Base-by-base conservation (phyloP, 495 filamentous ascomycete genomes). In the Eremomyces bilateralis region DNA sequence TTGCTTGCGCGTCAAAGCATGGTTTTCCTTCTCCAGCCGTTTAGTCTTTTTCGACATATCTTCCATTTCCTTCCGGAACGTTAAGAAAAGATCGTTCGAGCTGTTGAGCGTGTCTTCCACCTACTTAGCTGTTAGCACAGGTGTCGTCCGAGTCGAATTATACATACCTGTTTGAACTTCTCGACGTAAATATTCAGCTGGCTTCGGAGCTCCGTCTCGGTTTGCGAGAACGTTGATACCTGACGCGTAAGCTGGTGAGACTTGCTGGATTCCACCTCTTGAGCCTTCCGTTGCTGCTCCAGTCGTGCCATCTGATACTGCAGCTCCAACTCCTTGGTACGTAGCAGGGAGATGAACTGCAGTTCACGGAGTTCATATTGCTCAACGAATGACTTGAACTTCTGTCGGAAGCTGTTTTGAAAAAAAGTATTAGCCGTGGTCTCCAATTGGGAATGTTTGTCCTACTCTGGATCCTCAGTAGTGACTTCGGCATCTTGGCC, bases 11-110 rank as follows among this genome's bases (percentile, higher is more conserved):
- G 80, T 90, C 22, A 91, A 69, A 20, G 69, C 76, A 41, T 83
- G 71, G 45, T 97, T 97, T 48, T 97, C 90, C 52, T 92, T 91
- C 52, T 97, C 88, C 18, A 97, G 63, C 12, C 88, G 75, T 53
- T 95, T 94, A 3, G 88, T 94, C 62, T 95, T 95, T 61, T 94
- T 94, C 0, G 83, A 92, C 90, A 95, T 95, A 50, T 95, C 88
- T 57, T 97, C 88, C 90, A 97, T 95, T 56, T 97, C 88, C 58
- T 93, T 95, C 21, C 88, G 74, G 58, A 97, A 97, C 0, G 88
- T 95, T 30, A 94, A 63, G 53, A 95, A 97, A 33, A 97, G 68
- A 52, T 95, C 88, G 62, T 97, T 97, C 54, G 79, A 90, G 53
- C 94, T 95, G 54, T 97, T 97, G 15, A 97, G 64, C 3, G 88